Evolutionary conservation across 306 rosid genomes (phyloP).

Genomic region (Coriaria nepalensis): DNA sequence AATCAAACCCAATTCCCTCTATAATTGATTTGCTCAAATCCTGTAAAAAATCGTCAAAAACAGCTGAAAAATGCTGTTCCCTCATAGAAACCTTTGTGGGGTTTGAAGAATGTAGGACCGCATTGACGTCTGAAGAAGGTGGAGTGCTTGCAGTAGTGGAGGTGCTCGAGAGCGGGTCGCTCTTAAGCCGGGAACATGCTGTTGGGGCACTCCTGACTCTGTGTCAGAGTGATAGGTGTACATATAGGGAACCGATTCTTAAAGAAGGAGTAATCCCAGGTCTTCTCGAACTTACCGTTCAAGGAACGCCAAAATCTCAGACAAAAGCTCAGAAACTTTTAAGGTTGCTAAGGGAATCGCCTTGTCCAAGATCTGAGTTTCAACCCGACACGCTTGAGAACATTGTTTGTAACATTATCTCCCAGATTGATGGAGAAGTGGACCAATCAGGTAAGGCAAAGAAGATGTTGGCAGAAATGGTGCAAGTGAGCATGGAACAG

Average conservation of each 20-base stretch:
- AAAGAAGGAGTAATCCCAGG: constrained; percentile 95
- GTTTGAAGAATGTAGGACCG: constrained; percentile 54
- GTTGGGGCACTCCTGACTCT: constrained; percentile 71
- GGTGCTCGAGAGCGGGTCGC: constrained; percentile 77
- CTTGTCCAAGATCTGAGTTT: constrained; percentile 69
- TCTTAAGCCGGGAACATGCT: constrained; percentile 78
- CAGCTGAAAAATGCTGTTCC: constrained; percentile 84
- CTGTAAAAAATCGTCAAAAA: constrained; percentile 72
- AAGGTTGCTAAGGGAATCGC: constrained; percentile 68
- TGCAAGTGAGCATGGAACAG: constrained; percentile 98
- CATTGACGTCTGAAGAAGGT: constrained; percentile 77
- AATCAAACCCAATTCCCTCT: constrained; percentile 52
- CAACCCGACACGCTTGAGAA: constrained; percentile 87
- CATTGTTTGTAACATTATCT: constrained; percentile 81
- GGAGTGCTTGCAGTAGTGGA: constrained; percentile 90
- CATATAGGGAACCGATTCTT: constrained; percentile 82
- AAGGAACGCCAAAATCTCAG: constrained; percentile 89
- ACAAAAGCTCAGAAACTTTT: constrained; percentile 58
- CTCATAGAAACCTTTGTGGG: constrained; percentile 71
- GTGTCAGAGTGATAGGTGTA: constrained; percentile 78
- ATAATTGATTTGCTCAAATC: constrained; percentile 51
- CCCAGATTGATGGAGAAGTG: constrained; percentile 80
- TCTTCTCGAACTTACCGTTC: constrained; percentile 91
- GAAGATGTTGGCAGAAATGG: constrained; percentile 98
- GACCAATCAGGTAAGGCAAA: constrained; percentile 82